Conservation (phyloP, 768 basidiomycete genomes). For the Boletus sensibilis region DNA sequence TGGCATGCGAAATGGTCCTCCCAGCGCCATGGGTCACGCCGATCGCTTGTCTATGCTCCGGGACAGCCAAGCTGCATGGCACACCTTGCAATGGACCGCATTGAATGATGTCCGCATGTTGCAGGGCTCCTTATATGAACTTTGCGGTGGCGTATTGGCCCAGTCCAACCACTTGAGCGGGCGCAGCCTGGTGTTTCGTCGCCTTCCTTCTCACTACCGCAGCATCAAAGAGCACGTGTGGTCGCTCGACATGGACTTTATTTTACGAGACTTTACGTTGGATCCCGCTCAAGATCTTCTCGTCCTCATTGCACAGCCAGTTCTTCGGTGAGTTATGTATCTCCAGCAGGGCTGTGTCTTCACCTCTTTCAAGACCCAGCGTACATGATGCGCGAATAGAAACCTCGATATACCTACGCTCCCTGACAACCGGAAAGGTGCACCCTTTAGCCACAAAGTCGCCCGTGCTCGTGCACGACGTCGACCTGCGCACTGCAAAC, state of each 20-base stretch:
- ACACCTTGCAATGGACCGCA: slow-evolving; percentile 36
- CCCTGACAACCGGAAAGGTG: slow-evolving; percentile 42
- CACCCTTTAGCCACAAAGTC: slow-evolving; percentile 45
- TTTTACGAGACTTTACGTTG: slow-evolving; percentile 58
- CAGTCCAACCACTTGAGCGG: slow-evolving; percentile 33
- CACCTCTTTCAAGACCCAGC: slow-evolving; percentile 12
- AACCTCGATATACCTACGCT: slow-evolving; percentile 42
- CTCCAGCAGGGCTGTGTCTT: background rate
- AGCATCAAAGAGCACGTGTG: slow-evolving; percentile 47
- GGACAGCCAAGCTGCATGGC: slow-evolving; percentile 41
- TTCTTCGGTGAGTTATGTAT: slow-evolving; percentile 31
- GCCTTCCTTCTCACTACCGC: slow-evolving; percentile 49
- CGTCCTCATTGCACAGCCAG: slow-evolving; percentile 44
- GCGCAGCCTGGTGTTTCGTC: slow-evolving; percentile 40
- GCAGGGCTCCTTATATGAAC: slow-evolving; percentile 51
- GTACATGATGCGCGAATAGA: slow-evolving; percentile 16
- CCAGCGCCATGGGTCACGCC: slow-evolving; percentile 25
- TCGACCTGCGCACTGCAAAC: slow-evolving; percentile 17
- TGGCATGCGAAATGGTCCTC: slow-evolving; percentile 42
- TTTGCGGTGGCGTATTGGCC: slow-evolving; percentile 56
- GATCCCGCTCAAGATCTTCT: slow-evolving; percentile 69
- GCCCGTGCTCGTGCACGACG: slow-evolving; percentile 31
- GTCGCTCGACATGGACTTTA: slow-evolving; percentile 38
- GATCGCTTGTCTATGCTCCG: slow-evolving; percentile 41
- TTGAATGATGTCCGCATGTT: slow-evolving; percentile 39